Base-by-base conservation (phyloP, 2,329 filamentous ascomycete species). In the Ophiostoma perfectum region DNA sequence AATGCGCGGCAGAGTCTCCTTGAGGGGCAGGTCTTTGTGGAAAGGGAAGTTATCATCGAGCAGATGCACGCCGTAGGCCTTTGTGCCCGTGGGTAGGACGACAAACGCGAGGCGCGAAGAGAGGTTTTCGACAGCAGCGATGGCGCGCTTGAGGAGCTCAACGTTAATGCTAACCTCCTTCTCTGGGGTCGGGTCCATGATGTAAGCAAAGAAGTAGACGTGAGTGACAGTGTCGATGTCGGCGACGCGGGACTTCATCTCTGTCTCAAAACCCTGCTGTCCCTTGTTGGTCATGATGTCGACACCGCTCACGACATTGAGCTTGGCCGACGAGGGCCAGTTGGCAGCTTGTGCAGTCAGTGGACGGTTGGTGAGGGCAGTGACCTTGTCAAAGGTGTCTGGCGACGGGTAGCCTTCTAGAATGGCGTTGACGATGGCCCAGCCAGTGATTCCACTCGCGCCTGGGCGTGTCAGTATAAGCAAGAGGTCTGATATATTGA, bases 371-470 rank as follows among this genome's bases (percentile, higher is more conserved):
- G 81, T 81, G 64, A 83, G 77, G 7, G 81, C 81, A 12, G 80
- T 79, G 5, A 83, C 79, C 45, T 78, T 79, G 38, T 72, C 76
- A 72, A 82, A 83, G 4, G 74, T 75, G 67, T 78, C 77, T n/a
- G 78, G 76, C 36, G 74, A 76, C 3, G 81, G 82, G 69, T 82
- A 83, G 66, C 76, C 79, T 62, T 80, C 74, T 12, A 83, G 74
- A 52, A 83, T 80, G 66, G 80, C 77, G 66, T 82, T 83, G 16
- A 81, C 79, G 66, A 83, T 78, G 6, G 81, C 78, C 81, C 81
- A 83, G 49, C 81, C 81, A 2, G 80, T 79, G 66, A 83, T 80
- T n/a, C 81, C 81, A 70, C 79, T 80, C 64, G 80, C 80, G 7
- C 49, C 49, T 55, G 5, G 11, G 18, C 5, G 27, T 27, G n/a